Evolutionary conservation across 495 filamentous ascomycete genomes (phyloP).

Genomic region (Neurospora pannonica): DNA sequence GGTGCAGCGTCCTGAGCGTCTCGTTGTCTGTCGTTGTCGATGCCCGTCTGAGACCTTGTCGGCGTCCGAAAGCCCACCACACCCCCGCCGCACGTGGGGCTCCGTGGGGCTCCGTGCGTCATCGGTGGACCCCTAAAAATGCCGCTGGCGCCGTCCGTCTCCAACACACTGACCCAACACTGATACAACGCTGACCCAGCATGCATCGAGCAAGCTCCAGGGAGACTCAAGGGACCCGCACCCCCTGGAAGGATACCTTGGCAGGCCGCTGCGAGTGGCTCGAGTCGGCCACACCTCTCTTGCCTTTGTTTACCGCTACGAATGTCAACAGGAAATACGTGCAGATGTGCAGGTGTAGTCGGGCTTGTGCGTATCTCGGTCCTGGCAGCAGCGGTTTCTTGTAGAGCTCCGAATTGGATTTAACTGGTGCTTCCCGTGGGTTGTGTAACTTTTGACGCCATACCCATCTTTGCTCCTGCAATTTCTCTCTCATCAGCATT

Average conservation of each 20-base stretch:
- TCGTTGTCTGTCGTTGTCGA: background rate
- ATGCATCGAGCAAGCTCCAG: background rate
- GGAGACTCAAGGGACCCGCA: background rate
- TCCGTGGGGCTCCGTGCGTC: background rate
- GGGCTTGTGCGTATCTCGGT: background rate
- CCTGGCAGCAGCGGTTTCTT: background rate
- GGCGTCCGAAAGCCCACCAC: background rate
- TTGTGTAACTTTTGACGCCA: background rate
- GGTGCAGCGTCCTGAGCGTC: background rate
- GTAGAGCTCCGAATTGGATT: background rate
- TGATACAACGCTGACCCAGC: background rate
- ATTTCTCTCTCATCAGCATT: background rate
- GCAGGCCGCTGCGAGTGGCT: background rate
- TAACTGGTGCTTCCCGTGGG: background rate
- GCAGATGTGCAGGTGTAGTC: background rate
- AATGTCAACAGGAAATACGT: background rate
- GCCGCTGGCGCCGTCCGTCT: background rate
- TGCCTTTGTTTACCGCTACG: background rate
- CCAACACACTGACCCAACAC: background rate
- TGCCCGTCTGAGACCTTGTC: background rate
- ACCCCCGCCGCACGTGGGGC: background rate
- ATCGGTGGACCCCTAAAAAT: background rate
- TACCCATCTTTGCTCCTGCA: background rate
- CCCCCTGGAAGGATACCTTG: background rate
- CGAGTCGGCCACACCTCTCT: background rate